Percentiles rank a stretch among this genome's conserved stretches.
Evolutionary conservation across 208 protist species (phyloP).

Genomic region (Acanthamoeba rhysodes): DNA sequence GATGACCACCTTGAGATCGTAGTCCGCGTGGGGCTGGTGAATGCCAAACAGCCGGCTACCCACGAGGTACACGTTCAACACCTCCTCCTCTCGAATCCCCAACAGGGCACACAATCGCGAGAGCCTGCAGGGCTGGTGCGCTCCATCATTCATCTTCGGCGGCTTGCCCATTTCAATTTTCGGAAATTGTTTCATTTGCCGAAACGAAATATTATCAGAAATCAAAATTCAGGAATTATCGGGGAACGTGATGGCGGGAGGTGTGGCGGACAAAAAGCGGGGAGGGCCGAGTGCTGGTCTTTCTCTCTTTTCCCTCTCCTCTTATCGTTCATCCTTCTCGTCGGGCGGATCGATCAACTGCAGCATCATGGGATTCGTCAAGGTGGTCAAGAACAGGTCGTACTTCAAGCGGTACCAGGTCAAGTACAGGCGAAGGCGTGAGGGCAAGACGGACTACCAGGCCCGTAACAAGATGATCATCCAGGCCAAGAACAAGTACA

Average conservation of each 20-base stretch:
- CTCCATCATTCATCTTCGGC: background rate
- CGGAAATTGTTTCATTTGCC: background rate
- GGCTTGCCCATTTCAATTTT: background rate
- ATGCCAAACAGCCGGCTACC: background rate
- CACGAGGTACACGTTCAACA: constrained; percentile 2
- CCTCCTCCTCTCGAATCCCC: background rate
- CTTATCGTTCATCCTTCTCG: constrained; percentile 22
- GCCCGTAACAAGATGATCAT: constrained; percentile 96
- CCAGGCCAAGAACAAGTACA: constrained; percentile 99
- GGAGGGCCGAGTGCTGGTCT: background rate
- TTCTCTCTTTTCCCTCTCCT: constrained; percentile 54
- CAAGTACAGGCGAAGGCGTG: constrained; percentile 97
- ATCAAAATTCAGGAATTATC: background rate
- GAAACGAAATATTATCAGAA: background rate
- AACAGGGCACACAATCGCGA: background rate
- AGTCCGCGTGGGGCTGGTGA: background rate
- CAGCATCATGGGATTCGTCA: constrained; percentile 87
- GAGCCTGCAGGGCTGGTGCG: background rate
- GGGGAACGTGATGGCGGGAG: background rate
- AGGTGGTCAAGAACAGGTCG: constrained; percentile 92
- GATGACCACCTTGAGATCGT: constrained; percentile 38
- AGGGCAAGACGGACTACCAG: constrained; percentile 99
- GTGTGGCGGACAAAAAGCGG: background rate
- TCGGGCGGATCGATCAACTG: background rate
- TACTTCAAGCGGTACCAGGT: constrained; percentile 99